Evolutionary conservation across 148 eudicot genomes (phyloP).

Genomic region (Chenopodium berlandieri): DNA sequence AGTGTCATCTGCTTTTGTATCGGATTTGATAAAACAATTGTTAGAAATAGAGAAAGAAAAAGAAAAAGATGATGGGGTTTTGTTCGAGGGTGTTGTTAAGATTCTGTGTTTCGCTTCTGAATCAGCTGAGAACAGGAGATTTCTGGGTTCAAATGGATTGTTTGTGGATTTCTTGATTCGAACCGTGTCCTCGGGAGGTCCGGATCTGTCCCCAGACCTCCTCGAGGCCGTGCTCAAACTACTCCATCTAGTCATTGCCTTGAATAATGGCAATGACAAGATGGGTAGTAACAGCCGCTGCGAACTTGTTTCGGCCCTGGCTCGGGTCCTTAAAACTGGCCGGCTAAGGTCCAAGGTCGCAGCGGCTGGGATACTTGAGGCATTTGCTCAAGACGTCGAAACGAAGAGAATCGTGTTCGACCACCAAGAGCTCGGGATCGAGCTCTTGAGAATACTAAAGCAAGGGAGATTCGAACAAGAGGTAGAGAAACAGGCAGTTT

Average conservation of each 20-base stretch:
- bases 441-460: neutral
- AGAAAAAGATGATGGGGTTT: neutral
- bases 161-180: slow-evolving; percentile 28
- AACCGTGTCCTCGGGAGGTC: slow-evolving; percentile 4
- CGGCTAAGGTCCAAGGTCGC: slow-evolving; percentile 30
- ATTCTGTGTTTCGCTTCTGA: slow-evolving; percentile 42
- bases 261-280: neutral
- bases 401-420: slow-evolving; percentile 31
- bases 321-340: slow-evolving; percentile 27
- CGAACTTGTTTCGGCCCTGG: slow-evolving; percentile 7
- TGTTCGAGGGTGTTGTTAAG: slow-evolving; percentile 19
- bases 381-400: slow-evolving; percentile 21
- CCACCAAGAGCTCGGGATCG: slow-evolving; percentile 16
- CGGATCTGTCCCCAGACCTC: slow-evolving; percentile 20
- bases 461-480: neutral
- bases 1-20: slow-evolving; percentile 21
- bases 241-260: slow-evolving; percentile 26
- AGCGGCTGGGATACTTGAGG: slow-evolving; percentile 30
- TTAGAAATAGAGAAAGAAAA: neutral
- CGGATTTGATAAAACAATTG: slow-evolving; percentile 28
- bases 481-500: slow-evolving; percentile 11
- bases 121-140: slow-evolving; percentile 36
- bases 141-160: slow-evolving; percentile 21
- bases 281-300: neutral
- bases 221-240: slow-evolving; percentile 37